Evolutionary conservation across 768 basidiomycete species (phyloP).

Genomic region (Pleurotus ostreatus): DNA sequence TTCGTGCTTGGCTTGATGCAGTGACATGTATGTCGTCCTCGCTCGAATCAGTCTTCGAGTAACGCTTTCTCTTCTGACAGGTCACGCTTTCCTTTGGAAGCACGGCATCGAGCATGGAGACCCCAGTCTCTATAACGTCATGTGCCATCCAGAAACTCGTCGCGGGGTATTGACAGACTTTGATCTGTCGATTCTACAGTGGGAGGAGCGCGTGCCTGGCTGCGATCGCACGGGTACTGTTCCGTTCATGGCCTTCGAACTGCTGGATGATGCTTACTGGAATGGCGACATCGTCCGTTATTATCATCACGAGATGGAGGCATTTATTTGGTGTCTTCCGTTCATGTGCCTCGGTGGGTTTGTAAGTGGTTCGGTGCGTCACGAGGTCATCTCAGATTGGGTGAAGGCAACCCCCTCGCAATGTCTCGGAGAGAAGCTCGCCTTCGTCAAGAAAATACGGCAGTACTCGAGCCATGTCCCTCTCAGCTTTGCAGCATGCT

Average conservation of each 20-base stretch:
- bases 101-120: constrained; percentile 2
- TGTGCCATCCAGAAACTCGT: constrained; percentile 5
- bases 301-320: constrained; percentile 9
- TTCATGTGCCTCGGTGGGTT: constrained; percentile 7
- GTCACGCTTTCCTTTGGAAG: constrained; percentile 7
- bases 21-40: not conserved
- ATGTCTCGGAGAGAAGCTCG: not conserved
- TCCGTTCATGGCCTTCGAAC: constrained; percentile 25
- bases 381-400: not conserved
- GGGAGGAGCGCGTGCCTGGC: not conserved
- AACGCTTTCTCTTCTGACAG: not conserved
- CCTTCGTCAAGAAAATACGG: not conserved
- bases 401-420: not conserved
- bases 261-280: constrained; percentile 12
- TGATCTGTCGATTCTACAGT: constrained; percentile 3
- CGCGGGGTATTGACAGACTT: constrained; percentile 9
- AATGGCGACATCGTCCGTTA: not conserved
- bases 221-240: constrained; percentile 22
- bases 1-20: too few species aligned
- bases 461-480: not conserved
- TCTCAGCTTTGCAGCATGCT: not conserved
- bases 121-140: constrained; percentile 8
- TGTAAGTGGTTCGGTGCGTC: not conserved
- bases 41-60: not conserved
- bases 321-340: constrained; percentile 6